phyloP scores from a whole-genome alignment of 2,329 filamentous ascomycete genomes.

The Phialophora tarda region DNA sequence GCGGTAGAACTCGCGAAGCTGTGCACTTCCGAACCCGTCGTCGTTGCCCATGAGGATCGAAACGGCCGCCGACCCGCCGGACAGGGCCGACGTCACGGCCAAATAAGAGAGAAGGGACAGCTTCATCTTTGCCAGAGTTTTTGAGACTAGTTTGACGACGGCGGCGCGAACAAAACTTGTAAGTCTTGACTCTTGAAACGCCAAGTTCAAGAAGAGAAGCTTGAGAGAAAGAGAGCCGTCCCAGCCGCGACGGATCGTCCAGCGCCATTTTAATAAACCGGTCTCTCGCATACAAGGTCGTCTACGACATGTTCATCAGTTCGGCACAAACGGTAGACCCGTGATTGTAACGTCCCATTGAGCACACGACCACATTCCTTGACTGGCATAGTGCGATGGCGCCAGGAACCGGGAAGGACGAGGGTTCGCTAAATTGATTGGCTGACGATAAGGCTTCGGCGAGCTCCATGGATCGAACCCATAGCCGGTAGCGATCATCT shows the following conservation, averaged over 20 bases:
- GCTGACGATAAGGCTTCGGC: slow-evolving; percentile 18
- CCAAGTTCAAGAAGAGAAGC: background rate
- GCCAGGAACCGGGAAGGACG: slow-evolving; percentile 4
- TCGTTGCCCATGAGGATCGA: slow-evolving; percentile 43
- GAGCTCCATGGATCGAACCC: slow-evolving; percentile 9
- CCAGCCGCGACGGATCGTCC: background rate
- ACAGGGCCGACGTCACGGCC: slow-evolving; percentile 8
- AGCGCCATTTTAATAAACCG: slow-evolving; percentile 12
- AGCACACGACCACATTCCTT: slow-evolving; percentile 14
- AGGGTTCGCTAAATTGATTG: background rate
- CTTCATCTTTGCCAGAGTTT: slow-evolving; percentile 13
- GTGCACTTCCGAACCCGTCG: slow-evolving; percentile 51
- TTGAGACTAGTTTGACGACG: background rate
- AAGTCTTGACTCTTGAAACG: slow-evolving; percentile 13
- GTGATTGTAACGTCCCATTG: slow-evolving; percentile 19
- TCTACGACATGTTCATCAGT: slow-evolving; percentile 1
- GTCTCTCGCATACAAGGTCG: slow-evolving; percentile 1
- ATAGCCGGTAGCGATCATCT: background rate
- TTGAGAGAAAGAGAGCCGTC: background rate
- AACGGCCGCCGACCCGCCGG: slow-evolving; percentile 27
- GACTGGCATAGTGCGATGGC: slow-evolving; percentile 8
- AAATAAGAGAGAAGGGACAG: slow-evolving; percentile 7
- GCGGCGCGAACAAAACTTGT: slow-evolving; percentile 1
- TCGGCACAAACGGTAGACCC: slow-evolving; percentile 2
- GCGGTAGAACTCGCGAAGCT: slow-evolving; percentile 51